Percentiles rank a stretch among this genome's conserved stretches.
These are phyloP conservation scores for Monosporascus ibericus DNA, from an alignment of 2,329 filamentous ascomycete genomes.

Conservation along the genomic window DNA sequence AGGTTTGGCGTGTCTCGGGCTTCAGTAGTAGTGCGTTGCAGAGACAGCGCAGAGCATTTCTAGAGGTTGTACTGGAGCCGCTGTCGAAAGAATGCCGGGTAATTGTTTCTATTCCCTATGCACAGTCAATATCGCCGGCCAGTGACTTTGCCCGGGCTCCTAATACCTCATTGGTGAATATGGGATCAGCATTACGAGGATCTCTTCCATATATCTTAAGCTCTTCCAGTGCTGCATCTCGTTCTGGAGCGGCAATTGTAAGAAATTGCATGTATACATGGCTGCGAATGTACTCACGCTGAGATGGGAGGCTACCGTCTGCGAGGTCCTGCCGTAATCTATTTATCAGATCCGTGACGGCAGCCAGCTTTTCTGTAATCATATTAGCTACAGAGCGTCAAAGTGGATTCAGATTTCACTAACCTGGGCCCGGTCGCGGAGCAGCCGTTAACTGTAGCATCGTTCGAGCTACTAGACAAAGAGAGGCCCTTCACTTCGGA, in stretches of 20 bases:
- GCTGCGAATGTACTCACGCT: constrained; percentile 43
- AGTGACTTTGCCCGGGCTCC: neutral
- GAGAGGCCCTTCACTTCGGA: constrained; percentile 1
- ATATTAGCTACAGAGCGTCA: constrained; percentile 6
- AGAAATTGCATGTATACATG: constrained; percentile 2
- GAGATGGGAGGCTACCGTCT: constrained; percentile 49
- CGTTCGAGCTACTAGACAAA: constrained; percentile 13
- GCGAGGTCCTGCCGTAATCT: constrained; percentile 57
- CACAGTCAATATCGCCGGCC: constrained; percentile 9
- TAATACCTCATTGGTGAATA: constrained; percentile 71
- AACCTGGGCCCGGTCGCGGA: constrained; percentile 35
- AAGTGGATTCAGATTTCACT: constrained; percentile 15
- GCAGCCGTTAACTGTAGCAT: constrained; percentile 10
- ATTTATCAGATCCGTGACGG: constrained; percentile 59
- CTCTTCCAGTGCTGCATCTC: constrained; percentile 55
- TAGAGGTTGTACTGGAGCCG: constrained; percentile 55
- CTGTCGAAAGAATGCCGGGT: constrained; percentile 67
- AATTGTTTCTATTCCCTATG: constrained; percentile 68
- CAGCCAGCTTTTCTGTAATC: constrained; percentile 55
- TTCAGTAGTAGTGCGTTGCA: constrained; percentile 78
- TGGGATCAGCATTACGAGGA: constrained; percentile 65
- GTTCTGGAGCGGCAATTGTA: constrained; percentile 41
- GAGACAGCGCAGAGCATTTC: constrained; percentile 73
- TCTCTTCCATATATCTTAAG: constrained; percentile 76
- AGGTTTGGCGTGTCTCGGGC: constrained; percentile 60